Percentiles rank a stretch among this genome's conserved stretches.
Evolutionary conservation across 768 basidiomycete species (phyloP).

Genomic region (Boletus tomentosulus): DNA sequence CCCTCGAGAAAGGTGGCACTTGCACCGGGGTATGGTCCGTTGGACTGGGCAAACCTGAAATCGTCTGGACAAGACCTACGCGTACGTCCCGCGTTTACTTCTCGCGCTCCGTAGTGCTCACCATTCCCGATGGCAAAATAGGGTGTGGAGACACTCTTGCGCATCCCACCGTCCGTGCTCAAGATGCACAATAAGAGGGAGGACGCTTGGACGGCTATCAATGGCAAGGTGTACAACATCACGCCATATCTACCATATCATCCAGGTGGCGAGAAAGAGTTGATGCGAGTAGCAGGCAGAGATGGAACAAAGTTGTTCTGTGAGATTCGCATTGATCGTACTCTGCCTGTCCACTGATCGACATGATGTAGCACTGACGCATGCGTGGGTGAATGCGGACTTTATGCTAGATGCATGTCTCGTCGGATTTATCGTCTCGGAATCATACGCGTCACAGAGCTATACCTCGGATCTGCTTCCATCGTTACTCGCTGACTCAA

Average conservation of each 20-base stretch:
- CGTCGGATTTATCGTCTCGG: slow-evolving; percentile 83
- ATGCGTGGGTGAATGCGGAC: slow-evolving; percentile 97
- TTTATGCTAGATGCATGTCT: slow-evolving; percentile 92
- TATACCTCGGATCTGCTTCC: not conserved
- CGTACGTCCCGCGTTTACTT: slow-evolving; percentile 38
- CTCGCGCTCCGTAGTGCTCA: not conserved
- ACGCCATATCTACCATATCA: not conserved
- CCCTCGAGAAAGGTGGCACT: slow-evolving; percentile 42
- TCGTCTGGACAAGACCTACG: slow-evolving; percentile 74
- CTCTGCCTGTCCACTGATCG: slow-evolving; percentile 2
- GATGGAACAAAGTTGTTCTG: slow-evolving; percentile 95
- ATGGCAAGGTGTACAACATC: slow-evolving; percentile 1
- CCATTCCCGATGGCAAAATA: slow-evolving; percentile 24
- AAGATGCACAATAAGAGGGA: slow-evolving; percentile 77
- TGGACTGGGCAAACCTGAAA: slow-evolving; percentile 94
- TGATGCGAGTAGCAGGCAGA: slow-evolving; percentile 92
- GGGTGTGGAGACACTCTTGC: slow-evolving; percentile 66
- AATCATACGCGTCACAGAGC: slow-evolving; percentile 45
- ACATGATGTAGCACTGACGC: slow-evolving; percentile 63
- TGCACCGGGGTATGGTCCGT: slow-evolving; percentile 83
- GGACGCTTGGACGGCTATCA: slow-evolving; percentile 90
- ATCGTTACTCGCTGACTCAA: not conserved
- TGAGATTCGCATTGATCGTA: slow-evolving; percentile 34
- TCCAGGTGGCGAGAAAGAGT: slow-evolving; percentile 46
- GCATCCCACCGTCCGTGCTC: slow-evolving; percentile 73